Conservation (phyloP, 2,329 filamentous ascomycete species). For the Alternaria panax region DNA sequence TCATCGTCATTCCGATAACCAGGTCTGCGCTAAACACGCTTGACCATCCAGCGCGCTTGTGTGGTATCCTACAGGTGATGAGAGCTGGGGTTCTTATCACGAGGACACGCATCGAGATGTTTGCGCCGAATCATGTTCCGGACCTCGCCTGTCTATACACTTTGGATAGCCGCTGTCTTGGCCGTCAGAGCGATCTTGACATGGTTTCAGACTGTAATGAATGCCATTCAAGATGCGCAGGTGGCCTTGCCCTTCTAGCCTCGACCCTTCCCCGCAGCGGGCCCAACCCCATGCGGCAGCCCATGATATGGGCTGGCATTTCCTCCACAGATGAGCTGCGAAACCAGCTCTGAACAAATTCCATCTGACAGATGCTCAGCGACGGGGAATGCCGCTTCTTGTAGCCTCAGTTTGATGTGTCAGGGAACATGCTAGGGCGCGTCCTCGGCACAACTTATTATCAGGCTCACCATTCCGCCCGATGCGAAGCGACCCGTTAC, state of each 20-base stretch:
- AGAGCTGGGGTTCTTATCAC: constrained; percentile 27
- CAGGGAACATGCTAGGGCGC: background rate
- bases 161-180: constrained; percentile 6
- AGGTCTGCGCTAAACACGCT: constrained; percentile 30
- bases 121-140: constrained; percentile 25
- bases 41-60: constrained; percentile 21
- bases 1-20: constrained; percentile 33
- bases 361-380: background rate
- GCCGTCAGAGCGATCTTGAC: background rate
- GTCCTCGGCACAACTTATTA: constrained; percentile 6
- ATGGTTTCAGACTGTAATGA: background rate
- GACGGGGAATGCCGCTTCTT: background rate
- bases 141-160: constrained; percentile 34
- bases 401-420: background rate
- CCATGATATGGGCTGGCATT: constrained; percentile 10
- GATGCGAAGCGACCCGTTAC: constrained; percentile 1
- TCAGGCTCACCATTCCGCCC: background rate
- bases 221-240: constrained; percentile 5
- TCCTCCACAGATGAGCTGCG: background rate
- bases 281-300: constrained; percentile 18
- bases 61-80: constrained; percentile 23
- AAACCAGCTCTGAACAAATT: background rate
- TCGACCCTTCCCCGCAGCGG: constrained; percentile 17
- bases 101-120: constrained; percentile 21
- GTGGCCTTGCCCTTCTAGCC: constrained; percentile 9